A percentile compares a stretch with the other conserved stretches of the same genome.
Conservation (phyloP, 768 basidiomycete genomes). For the Neoboletus magnificus region DNA sequence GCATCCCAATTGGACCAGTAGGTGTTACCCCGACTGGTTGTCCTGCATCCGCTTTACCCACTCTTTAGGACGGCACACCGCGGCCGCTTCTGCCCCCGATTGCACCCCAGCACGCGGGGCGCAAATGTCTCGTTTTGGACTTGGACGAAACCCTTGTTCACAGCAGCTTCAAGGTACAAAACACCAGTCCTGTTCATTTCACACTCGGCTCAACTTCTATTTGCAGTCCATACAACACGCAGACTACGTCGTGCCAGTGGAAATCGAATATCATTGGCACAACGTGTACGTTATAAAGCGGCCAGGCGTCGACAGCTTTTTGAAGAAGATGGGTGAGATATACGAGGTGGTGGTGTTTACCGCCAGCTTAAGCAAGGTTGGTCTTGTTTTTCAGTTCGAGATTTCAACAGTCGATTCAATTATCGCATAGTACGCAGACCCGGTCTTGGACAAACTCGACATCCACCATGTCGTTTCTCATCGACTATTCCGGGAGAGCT, state of each 20-base stretch:
- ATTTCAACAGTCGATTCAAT: conserved; percentile 5
- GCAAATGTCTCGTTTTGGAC: conserved; percentile 96
- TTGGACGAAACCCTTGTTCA: conserved; percentile 97
- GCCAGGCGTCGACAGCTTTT: conserved; percentile 94
- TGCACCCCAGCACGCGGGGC: conserved; percentile 71
- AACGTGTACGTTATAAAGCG: conserved; percentile 99
- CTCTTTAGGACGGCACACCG: conserved; percentile 73
- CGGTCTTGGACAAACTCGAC: conserved; percentile 96
- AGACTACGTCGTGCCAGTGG: conserved; percentile 98
- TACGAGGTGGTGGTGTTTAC: conserved; percentile 99
- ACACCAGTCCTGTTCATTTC: conserved; percentile 10
- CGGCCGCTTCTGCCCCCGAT: conserved; percentile 87
- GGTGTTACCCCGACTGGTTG: conserved; percentile 30
- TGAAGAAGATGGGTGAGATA: conserved; percentile 97
- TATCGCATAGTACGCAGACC: conserved; percentile 84
- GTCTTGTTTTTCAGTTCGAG: conserved; percentile 19
- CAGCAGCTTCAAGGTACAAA: conserved; percentile 90
- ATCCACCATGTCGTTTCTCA: conserved; percentile 89
- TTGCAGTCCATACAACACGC: conserved; percentile 85
- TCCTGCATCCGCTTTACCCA: conserved; percentile 2
- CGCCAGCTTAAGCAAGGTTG: conserved; percentile 93
- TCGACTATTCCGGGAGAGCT: conserved; percentile 94
- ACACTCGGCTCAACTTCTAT: conserved; percentile 8
- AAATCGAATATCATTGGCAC: conserved; percentile 97
- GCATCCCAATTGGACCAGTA: conserved; percentile 92